phyloP scores from a whole-genome alignment of 2,329 filamentous ascomycete species.

The Immersiporthe knoxdaviesiana region DNA sequence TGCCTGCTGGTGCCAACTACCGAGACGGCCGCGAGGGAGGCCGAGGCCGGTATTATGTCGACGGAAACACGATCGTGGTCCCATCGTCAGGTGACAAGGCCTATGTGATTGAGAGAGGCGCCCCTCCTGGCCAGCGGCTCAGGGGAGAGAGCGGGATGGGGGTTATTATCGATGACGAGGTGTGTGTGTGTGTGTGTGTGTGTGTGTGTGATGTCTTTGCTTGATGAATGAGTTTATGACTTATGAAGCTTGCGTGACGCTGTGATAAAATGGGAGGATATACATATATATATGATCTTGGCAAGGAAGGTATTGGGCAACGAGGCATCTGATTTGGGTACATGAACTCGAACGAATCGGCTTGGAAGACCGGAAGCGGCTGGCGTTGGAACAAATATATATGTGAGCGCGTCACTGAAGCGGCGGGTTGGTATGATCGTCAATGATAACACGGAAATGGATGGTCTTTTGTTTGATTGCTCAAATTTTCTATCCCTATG shows the following conservation, averaged over 20 bases:
- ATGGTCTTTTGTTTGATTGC: background rate
- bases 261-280: background rate
- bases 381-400: background rate
- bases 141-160: slow-evolving; percentile 13
- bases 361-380: background rate
- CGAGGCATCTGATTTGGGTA: background rate
- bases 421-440: background rate
- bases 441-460: background rate
- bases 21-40: background rate
- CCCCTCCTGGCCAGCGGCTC: slow-evolving; percentile 16
- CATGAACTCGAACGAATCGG: background rate
- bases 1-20: slow-evolving; percentile 5
- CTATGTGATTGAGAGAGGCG: slow-evolving; percentile 21
- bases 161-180: slow-evolving; percentile 17
- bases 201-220: too few species aligned
- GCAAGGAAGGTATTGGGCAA: background rate
- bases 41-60: slow-evolving; percentile 21
- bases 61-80: slow-evolving; percentile 23
- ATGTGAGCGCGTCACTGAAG: background rate
- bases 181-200: too few species aligned
- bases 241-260: background rate
- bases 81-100: slow-evolving; percentile 19
- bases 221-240: background rate
- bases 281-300: background rate
- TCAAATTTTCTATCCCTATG: background rate